Percentiles rank a stretch among this genome's conserved stretches.
phyloP scores from a whole-genome alignment of 176 grass and related monocot genomes.

The Carex littledalei region DNA sequence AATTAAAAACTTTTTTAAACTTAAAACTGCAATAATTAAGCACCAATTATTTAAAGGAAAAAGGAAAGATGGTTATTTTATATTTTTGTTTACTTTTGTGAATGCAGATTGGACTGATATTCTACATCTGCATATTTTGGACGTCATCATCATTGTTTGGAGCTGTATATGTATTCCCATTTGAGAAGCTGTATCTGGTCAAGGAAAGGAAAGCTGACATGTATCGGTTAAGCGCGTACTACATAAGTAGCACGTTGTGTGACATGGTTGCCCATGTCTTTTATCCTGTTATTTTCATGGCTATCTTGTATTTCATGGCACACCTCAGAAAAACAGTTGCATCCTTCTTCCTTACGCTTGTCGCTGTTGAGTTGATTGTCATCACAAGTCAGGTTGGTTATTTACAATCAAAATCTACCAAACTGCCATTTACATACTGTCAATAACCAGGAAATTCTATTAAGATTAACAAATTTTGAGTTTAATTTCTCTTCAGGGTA shows the following conservation, averaged over 20 bases:
- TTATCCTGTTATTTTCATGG: constrained; percentile 65
- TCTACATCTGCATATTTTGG: constrained; percentile 99
- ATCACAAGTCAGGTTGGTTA: constrained; percentile 63
- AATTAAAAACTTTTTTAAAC: not conserved
- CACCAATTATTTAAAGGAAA: not conserved
- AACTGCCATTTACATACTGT: not conserved
- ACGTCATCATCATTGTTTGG: constrained; percentile 87
- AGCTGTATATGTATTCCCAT: constrained; percentile 89
- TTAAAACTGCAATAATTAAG: not conserved
- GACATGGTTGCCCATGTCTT: constrained; percentile 68
- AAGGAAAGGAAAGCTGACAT: constrained; percentile 92
- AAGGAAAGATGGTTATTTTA: not conserved
- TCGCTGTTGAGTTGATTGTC: constrained; percentile 70
- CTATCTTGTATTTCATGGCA: constrained; percentile 82
- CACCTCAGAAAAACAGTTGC: constrained; percentile 48
- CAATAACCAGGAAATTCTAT: not conserved
- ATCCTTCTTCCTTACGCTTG: constrained; percentile 63
- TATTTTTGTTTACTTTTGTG: not conserved
- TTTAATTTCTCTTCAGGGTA: constrained; percentile 34
- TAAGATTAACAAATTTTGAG: not conserved
- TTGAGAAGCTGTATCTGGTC: constrained; percentile 83
- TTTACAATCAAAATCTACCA: constrained; percentile 15
- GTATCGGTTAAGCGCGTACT: constrained; percentile 76
- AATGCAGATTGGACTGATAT: constrained; percentile 61
- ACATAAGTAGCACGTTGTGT: constrained; percentile 76